Conservation (phyloP, 208 protist species). For the Leishmania aethiopica region DNA sequence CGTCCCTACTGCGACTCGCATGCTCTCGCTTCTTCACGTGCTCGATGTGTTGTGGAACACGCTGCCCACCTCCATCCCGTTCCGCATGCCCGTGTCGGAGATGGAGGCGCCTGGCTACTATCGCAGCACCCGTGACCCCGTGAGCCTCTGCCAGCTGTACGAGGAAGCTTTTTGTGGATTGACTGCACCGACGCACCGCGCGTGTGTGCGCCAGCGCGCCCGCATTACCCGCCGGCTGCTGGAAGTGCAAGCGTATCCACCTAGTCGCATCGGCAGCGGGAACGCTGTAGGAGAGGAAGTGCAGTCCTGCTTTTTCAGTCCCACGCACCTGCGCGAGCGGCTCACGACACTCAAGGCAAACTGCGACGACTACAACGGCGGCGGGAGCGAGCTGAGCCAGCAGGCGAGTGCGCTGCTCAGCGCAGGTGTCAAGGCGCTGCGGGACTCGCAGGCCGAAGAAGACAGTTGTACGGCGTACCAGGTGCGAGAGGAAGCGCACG, state of each 20-base stretch:
- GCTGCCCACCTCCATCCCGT: slow-evolving; percentile 29
- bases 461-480: slow-evolving; percentile 8
- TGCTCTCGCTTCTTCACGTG: slow-evolving; percentile 49
- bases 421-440: slow-evolving; percentile 37
- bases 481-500: not conserved
- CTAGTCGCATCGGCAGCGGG: not conserved
- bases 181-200: slow-evolving; percentile 11
- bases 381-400: slow-evolving; percentile 35
- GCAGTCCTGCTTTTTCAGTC: slow-evolving; percentile 29
- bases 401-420: slow-evolving; percentile 43
- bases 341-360: slow-evolving; percentile 57
- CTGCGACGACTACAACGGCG: slow-evolving; percentile 63
- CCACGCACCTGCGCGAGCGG: slow-evolving; percentile 45
- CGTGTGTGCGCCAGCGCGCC: not conserved
- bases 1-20: slow-evolving; percentile 28
- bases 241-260: not conserved
- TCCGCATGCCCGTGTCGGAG: slow-evolving; percentile 75
- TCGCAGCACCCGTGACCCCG: slow-evolving; percentile 48
- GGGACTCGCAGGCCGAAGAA: slow-evolving; percentile 59
- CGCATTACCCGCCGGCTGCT: not conserved
- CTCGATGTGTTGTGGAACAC: slow-evolving; percentile 56
- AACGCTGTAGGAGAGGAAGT: slow-evolving; percentile 6
- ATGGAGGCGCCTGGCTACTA: slow-evolving; percentile 76
- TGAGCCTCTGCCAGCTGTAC: slow-evolving; percentile 64
- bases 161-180: slow-evolving; percentile 45